These are phyloP conservation scores for Harringtonia lauricola DNA, from an alignment of 2,329 filamentous ascomycete species.

Conservation along the genomic window DNA sequence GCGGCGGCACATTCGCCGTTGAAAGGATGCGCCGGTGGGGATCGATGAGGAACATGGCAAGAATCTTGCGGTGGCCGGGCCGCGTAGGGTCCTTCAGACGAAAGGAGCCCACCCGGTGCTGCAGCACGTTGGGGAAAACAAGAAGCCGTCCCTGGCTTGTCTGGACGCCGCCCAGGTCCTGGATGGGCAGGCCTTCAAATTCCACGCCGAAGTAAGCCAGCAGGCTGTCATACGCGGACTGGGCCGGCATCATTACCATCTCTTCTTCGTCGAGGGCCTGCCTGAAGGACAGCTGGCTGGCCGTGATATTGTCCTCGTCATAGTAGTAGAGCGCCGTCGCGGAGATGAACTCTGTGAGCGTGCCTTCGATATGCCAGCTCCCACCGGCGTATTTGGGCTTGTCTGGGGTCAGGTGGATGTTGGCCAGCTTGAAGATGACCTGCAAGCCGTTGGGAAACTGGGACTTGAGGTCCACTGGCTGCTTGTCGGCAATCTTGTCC, in stretches of 20 bases:
- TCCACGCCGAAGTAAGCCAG: conserved; percentile 12
- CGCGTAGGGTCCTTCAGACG: conserved; percentile 33
- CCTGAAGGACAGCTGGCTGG: conserved; percentile 31
- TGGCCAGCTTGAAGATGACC: conserved; percentile 52
- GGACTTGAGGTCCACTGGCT: conserved; percentile 3
- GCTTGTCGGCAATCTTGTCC: background rate
- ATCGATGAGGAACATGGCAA: conserved; percentile 49
- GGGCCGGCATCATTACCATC: conserved; percentile 3
- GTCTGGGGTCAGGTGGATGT: conserved; percentile 45
- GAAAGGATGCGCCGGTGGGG: conserved; percentile 38
- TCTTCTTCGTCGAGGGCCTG: conserved; percentile 10
- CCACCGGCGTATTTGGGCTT: conserved; percentile 33
- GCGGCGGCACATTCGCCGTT: conserved; percentile 27
- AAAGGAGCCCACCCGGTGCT: conserved; percentile 41
- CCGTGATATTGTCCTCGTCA: conserved; percentile 37
- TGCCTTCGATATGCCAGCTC: conserved; percentile 25
- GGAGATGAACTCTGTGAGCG: conserved; percentile 42
- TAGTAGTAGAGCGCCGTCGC: conserved; percentile 45
- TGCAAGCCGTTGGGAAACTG: conserved; percentile 31
- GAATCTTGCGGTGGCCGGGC: conserved; percentile 43
- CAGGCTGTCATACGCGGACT: conserved; percentile 8
- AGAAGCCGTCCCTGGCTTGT: conserved; percentile 31
- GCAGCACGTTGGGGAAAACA: conserved; percentile 29
- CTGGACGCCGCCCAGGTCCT: conserved; percentile 28
- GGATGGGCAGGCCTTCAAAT: conserved; percentile 18